phyloP scores from a whole-genome alignment of 2,329 filamentous ascomycete genomes.

The Botrytis pseudocinerea region DNA sequence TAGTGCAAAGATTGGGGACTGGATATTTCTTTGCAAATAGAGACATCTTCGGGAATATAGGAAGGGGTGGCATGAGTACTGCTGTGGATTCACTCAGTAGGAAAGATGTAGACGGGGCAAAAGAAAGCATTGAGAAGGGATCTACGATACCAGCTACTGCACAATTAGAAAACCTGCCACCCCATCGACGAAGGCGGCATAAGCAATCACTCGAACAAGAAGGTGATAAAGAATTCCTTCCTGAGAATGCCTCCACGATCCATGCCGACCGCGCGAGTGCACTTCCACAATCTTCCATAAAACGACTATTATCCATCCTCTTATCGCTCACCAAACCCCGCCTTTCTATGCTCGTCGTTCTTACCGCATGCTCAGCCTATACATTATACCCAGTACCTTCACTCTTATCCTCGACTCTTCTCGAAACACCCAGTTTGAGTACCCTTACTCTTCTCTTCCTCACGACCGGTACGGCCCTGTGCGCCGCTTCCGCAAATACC shows the following conservation, averaged over 20 bases:
- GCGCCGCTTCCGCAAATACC: slow-evolving; percentile 87
- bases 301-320: slow-evolving; percentile 73
- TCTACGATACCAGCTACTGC: slow-evolving; percentile 10
- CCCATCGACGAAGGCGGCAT: slow-evolving; percentile 40
- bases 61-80: slow-evolving; percentile 32
- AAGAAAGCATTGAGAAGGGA: neutral
- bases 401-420: slow-evolving; percentile 69
- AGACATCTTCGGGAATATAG: slow-evolving; percentile 28
- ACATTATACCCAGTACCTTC: slow-evolving; percentile 90
- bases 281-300: slow-evolving; percentile 53
- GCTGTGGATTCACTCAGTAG: slow-evolving; percentile 28
- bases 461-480: slow-evolving; percentile 83
- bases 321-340: slow-evolving; percentile 95
- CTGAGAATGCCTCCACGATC: slow-evolving; percentile 55
- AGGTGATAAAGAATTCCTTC: slow-evolving; percentile 40
- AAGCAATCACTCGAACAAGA: slow-evolving; percentile 32
- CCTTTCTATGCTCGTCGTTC: slow-evolving; percentile 84
- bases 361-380: slow-evolving; percentile 88
- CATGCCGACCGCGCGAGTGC: slow-evolving; percentile 54
- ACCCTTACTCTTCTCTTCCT: slow-evolving; percentile 91
- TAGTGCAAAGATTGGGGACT: slow-evolving; percentile 31
- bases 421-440: slow-evolving; percentile 74
- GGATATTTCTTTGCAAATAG: slow-evolving; percentile 39
- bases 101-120: slow-evolving; percentile 8
- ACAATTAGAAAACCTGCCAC: slow-evolving; percentile 32